Base-by-base conservation (phyloP, 371 early-diverging fungal species). In the Paraphysoderma sedebokerense region DNA sequence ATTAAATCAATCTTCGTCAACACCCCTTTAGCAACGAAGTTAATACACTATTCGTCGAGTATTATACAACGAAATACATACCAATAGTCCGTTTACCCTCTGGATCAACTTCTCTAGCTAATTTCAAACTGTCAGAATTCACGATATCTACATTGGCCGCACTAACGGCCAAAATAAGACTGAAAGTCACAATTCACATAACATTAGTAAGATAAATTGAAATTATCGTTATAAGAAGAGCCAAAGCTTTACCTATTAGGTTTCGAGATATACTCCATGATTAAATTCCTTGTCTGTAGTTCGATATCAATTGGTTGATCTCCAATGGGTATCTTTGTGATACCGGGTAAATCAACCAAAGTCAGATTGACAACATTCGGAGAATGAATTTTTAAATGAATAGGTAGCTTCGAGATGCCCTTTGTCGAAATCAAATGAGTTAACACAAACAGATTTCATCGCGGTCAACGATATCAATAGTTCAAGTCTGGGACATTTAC, bases 1-100 rank as follows among this genome's bases (percentile, higher is more conserved):
- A 95, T 91, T 46, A 95, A 61, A 63, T 95, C 95, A 37, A 92
- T 62, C 63, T 95, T 95, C 37, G 92, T 92, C 41, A 95, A 62
- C 3, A 95, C 90, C 42, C 92, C 91, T 29, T 92, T 77, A 0
- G 92, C 92, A 50, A 92, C 69, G 53, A 66, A 75, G 44, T 74
- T 13, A 28, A 11, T 23, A 24, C 27, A 1, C 13, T 36, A 27
- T 27, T 19, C 20, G 12, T 19, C 29, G 5, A 24, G 15, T 19
- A n/a, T 44, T n/a, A 46, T n/a, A 13, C 1, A 27, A 23, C 44
- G 17, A 20, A 13, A 38, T 38, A 19, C 13, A 55, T 19, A 32
- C 1, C 15, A 15, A 32, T 13, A 7, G 1, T 12, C 27, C 13
- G 0, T 23, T 19, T 49, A 53, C 80, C 83, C 53, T 82, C 81